These are phyloP conservation scores for Pterocarpus macrocarpus DNA, from an alignment of 306 rosid genomes.

Conservation along the genomic window DNA sequence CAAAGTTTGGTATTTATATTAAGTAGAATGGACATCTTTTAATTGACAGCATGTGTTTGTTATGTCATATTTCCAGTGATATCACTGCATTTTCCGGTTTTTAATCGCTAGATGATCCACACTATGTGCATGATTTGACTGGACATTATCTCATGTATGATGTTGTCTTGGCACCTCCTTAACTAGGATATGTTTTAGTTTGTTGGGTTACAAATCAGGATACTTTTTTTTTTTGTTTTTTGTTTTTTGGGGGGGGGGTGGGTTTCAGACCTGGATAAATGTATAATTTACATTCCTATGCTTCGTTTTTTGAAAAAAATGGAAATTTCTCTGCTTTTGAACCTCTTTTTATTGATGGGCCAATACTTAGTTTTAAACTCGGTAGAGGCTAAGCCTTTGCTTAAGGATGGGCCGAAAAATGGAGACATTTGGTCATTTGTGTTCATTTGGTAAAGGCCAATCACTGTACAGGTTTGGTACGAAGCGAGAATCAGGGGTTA, in stretches of 20 bases:
- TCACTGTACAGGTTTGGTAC: background rate
- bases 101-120: background rate
- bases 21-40: conserved; percentile 22
- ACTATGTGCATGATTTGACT: background rate
- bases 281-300: too few species aligned
- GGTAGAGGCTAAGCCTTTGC: background rate
- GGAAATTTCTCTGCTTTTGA: too few species aligned
- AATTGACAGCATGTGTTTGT: conserved; percentile 34
- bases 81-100: conserved; percentile 34
- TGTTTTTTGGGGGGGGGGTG: background rate
- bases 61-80: conserved; percentile 8
- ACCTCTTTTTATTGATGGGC: background rate
- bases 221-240: background rate
- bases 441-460: background rate
- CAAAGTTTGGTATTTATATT: conserved; percentile 32
- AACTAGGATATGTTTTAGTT: background rate
- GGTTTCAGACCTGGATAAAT: too few species aligned
- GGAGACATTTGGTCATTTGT: background rate
- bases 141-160: background rate
- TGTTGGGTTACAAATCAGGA: too few species aligned
- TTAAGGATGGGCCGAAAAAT: background rate
- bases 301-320: too few species aligned
- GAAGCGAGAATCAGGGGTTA: background rate
- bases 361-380: background rate
- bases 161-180: background rate